phyloP scores from a whole-genome alignment of 148 eudicot genomes.

The Diospyros kaki region DNA sequence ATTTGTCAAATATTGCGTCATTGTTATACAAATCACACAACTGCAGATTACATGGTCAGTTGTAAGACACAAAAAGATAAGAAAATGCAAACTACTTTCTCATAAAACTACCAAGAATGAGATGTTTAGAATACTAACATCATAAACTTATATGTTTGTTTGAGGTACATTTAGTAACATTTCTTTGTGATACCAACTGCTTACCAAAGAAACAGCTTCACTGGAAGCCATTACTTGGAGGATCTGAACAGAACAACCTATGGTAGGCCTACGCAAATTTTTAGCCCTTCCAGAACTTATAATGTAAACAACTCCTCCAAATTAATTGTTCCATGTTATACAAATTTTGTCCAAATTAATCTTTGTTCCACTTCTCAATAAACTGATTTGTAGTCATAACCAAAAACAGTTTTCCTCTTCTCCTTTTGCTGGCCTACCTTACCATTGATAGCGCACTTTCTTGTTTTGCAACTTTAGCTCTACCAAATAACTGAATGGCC shows the following conservation, averaged over 20 bases:
- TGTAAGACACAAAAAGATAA: neutral
- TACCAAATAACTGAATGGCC: neutral
- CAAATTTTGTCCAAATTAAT: neutral
- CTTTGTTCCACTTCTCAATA: neutral
- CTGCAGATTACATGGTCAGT: constrained; percentile 21
- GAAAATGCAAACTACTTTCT: neutral
- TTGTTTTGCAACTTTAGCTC: neutral
- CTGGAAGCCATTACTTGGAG: neutral
- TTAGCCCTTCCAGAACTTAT: neutral
- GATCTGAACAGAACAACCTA: neutral
- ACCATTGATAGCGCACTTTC: neutral
- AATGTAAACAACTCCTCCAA: neutral
- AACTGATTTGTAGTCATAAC: neutral
- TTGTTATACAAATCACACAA: constrained; percentile 40
- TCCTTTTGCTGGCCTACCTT: neutral
- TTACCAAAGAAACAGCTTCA: neutral
- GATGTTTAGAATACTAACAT: neutral
- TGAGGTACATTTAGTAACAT: neutral
- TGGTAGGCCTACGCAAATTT: neutral
- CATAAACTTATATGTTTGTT: neutral
- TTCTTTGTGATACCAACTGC: no score
- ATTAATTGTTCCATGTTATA: constrained; percentile 1
- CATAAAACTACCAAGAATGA: constrained; percentile 5
- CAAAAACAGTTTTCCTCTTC: no score
- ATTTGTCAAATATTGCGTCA: constrained; percentile 52